Base-by-base conservation (phyloP, 2,329 filamentous ascomycete species). In the Conoideocrella luteorostrata region DNA sequence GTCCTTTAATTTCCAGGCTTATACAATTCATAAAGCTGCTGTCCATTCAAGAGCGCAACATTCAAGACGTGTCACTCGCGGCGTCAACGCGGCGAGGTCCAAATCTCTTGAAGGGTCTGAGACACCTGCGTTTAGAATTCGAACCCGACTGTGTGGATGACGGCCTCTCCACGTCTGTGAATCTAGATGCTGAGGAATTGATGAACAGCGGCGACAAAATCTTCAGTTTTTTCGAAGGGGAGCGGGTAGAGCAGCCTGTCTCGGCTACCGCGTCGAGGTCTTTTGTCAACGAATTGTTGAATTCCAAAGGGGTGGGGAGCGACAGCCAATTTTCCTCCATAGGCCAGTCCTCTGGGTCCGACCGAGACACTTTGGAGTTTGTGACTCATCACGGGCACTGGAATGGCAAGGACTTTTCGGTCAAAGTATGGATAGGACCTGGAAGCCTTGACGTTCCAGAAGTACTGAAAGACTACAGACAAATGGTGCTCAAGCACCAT, bases 111-210 rank as follows among this genome's bases (percentile, higher is more conserved):
- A 53, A 56, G 3, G 79, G 78, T 10, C 61, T 83, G n/a, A 66
- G 71, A 43, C 68, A 71, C 45, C 54, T 83, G 13, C 60, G 69
- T 3, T 60, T 83, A 5, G 78, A 82, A 53, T 72, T 82, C 47
- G 69, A 72, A 21, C 57, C 64, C 0, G 70, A 72, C 38, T 18
- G 20, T 22, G 60, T 59, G 10, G 63, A 67, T 3, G 65, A 68
- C 20, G 53, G 60, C 15, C 56, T 60, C 13, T 58, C 59, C 5
- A 51, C 55, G 3, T 50, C 52, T 3, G 59, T 58, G 10, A 63
- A 64, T 15, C 45, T 70, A 3, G 68, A 74, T 39, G 65, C 69
- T 2, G 65, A 66, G 34, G 60, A 60, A 11, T 57, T 76, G 12
- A 60, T 77, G 37, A 60, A 63, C 20, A 60, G 61, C 11, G 63